These are phyloP conservation scores for Ascochyta pisi DNA, from an alignment of 2,329 filamentous ascomycete species.

Conservation along the genomic window DNA sequence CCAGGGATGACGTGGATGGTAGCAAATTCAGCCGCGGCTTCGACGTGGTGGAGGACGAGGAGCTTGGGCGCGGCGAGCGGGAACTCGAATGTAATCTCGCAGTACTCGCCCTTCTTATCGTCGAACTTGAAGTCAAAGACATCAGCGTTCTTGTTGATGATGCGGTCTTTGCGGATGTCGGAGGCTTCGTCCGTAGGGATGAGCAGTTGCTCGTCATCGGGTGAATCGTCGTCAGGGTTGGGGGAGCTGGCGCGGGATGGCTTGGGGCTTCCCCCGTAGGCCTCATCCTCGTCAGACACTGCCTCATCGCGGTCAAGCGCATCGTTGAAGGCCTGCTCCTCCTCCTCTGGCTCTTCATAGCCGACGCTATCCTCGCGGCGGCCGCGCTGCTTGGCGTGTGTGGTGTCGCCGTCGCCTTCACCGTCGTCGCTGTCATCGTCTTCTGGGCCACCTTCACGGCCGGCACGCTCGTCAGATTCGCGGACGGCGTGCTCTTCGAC, in stretches of 20 bases:
- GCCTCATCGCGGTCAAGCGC: slow-evolving; percentile 67
- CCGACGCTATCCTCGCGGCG: slow-evolving; percentile 84
- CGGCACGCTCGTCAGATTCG: slow-evolving; percentile 44
- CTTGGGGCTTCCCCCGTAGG: slow-evolving; percentile 56
- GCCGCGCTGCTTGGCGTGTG: slow-evolving; percentile 73
- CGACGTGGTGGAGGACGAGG: slow-evolving; percentile 89
- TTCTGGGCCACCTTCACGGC: slow-evolving; percentile 62
- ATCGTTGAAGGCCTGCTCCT: slow-evolving; percentile 77
- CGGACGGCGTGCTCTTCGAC: slow-evolving; percentile 59
- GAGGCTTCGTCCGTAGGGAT: slow-evolving; percentile 41
- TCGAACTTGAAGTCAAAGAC: slow-evolving; percentile 83
- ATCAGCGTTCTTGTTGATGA: slow-evolving; percentile 61
- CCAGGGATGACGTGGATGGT: slow-evolving; percentile 87
- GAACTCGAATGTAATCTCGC: slow-evolving; percentile 83
- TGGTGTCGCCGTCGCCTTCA: slow-evolving; percentile 63
- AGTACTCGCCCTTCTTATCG: slow-evolving; percentile 73
- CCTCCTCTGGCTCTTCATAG: slow-evolving; percentile 92
- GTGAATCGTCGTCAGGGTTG: slow-evolving; percentile 37
- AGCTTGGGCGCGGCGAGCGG: slow-evolving; percentile 83
- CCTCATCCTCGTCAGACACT: slow-evolving; percentile 60
- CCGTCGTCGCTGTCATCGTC: slow-evolving; percentile 77
- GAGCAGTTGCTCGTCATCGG: slow-evolving; percentile 31
- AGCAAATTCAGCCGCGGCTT: slow-evolving; percentile 77
- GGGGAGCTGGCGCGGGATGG: slow-evolving; percentile 45
- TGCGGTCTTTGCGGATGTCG: slow-evolving; percentile 42